A percentile compares a stretch with the other conserved stretches of the same genome.
Evolutionary conservation across 495 filamentous ascomycete species (phyloP).

Genomic region (Cercophora newfieldiana): DNA sequence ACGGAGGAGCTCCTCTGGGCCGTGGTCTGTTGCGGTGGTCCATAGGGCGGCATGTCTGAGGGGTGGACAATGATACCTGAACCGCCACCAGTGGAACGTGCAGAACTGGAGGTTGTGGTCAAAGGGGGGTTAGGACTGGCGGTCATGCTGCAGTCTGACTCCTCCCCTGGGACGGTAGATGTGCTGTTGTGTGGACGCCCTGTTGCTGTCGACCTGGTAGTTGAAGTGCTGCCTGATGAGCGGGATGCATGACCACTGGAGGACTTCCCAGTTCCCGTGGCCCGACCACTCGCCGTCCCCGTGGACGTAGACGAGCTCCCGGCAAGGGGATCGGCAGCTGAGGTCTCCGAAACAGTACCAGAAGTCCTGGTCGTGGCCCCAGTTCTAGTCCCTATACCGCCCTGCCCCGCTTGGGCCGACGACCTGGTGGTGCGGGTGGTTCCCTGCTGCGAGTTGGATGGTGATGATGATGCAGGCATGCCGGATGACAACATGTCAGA

Average conservation of each 20-base stretch:
- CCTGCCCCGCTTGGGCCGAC: neutral
- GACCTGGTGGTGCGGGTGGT: neutral
- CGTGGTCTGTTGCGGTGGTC: neutral
- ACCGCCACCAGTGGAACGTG: neutral
- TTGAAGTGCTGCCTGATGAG: neutral
- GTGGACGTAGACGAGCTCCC: neutral
- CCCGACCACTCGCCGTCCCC: conserved; percentile 4
- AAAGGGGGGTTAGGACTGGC: neutral
- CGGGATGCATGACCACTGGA: neutral
- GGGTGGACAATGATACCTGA: neutral
- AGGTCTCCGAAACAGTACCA: neutral
- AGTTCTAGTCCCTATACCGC: neutral
- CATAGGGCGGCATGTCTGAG: neutral
- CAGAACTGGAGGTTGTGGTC: neutral
- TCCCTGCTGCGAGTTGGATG: neutral
- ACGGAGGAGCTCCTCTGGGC: neutral
- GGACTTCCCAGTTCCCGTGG: neutral
- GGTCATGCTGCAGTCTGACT: neutral
- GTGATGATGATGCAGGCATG: neutral
- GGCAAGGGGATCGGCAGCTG: neutral
- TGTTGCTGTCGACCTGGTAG: neutral
- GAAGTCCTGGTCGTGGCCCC: neutral
- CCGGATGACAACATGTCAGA: neutral
- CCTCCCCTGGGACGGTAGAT: neutral
- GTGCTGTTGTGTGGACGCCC: neutral